A percentile compares a stretch with the other conserved stretches of the same genome.
Conservation (phyloP, 2,329 filamentous ascomycete genomes). For the Aspergillus quadricinctus region DNA sequence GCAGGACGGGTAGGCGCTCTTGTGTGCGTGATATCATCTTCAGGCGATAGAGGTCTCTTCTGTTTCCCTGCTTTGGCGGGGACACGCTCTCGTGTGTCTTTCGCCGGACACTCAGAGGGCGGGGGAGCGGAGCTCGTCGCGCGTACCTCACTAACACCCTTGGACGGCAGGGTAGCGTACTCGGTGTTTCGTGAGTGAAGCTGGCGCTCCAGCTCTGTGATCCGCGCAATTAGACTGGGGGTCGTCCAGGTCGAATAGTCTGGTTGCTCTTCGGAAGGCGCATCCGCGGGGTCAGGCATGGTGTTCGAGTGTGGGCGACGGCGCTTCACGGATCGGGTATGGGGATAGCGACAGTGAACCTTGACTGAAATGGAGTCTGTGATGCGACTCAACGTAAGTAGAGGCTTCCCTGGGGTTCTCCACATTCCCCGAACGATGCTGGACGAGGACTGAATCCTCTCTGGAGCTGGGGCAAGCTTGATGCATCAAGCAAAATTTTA, state of each 20-base stretch:
- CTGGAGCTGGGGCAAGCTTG: background rate
- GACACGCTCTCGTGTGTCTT: background rate
- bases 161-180: conserved; percentile 18
- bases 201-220: conserved; percentile 64
- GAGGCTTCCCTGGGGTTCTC: conserved; percentile 19
- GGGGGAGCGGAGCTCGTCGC: conserved; percentile 1
- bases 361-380: conserved; percentile 7
- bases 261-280: conserved; percentile 11
- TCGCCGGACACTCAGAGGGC: background rate
- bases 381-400: conserved; percentile 10
- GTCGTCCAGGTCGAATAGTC: conserved; percentile 66
- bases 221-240: conserved; percentile 62
- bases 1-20: conserved; percentile 23
- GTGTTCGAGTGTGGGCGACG: conserved; percentile 13
- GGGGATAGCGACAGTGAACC: conserved; percentile 7
- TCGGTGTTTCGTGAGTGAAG: conserved; percentile 49
- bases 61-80: conserved; percentile 7
- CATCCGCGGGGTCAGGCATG: conserved; percentile 20
- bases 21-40: conserved; percentile 22
- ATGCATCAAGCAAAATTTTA: background rate
- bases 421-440: conserved; percentile 26
- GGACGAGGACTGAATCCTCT: background rate
- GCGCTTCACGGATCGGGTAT: conserved; percentile 9
- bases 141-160: background rate
- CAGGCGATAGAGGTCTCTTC: conserved; percentile 16